phyloP scores from a whole-genome alignment of 352 stramenopile genomes.

The Stramenopiles sp. region DNA sequence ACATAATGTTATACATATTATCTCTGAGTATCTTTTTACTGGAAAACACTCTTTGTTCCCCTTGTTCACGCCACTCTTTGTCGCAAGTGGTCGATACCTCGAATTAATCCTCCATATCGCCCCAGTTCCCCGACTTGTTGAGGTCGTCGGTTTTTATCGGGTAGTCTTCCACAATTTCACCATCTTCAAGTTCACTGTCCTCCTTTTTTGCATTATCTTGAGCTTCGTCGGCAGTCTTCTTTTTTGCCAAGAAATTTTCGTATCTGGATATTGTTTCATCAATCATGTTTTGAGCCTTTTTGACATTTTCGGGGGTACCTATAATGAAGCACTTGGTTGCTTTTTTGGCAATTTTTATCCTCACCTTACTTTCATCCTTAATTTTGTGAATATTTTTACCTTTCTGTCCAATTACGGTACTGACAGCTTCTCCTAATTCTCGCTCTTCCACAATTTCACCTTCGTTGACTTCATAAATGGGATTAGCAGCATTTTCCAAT shows the following conservation, averaged over 20 bases:
- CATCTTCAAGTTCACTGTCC: not conserved
- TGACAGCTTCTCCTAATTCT: not conserved
- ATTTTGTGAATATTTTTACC: not conserved
- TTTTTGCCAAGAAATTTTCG: not conserved
- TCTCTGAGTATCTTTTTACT: no score
- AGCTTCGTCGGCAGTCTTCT: not conserved
- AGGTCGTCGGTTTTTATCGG: no score
- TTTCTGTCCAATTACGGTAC: not conserved
- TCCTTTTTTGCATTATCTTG: not conserved
- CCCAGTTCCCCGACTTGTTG: no score
- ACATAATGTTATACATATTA: no score
- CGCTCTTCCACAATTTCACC: not conserved
- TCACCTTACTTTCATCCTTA: not conserved
- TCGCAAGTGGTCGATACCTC: no score
- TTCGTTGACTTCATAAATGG: not conserved
- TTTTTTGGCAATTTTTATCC: not conserved
- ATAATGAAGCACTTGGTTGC: not conserved
- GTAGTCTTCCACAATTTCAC: not conserved
- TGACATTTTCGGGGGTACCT: not conserved
- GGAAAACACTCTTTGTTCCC: no score
- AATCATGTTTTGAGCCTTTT: not conserved
- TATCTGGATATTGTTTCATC: not conserved
- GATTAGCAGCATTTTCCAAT: not conserved
- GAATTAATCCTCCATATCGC: no score
- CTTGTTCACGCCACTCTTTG: no score